Percentiles rank a stretch among this genome's conserved stretches.
Evolutionary conservation across 108 stramenopile genomes (phyloP).

Genomic region (Schizochytrium sp.): DNA sequence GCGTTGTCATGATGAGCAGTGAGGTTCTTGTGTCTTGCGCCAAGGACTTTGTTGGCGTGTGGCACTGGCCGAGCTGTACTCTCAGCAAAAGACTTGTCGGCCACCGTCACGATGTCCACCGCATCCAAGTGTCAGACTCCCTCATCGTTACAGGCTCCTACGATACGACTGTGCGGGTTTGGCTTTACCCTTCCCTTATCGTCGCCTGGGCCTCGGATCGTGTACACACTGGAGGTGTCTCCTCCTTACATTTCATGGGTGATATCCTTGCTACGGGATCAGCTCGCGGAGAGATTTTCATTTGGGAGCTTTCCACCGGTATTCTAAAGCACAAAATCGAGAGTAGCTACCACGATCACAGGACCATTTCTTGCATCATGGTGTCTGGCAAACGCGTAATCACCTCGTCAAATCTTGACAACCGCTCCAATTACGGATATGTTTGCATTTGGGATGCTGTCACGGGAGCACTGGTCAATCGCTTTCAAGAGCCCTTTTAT

Average conservation of each 20-base stretch:
- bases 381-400: background rate
- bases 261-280: background rate
- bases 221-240: background rate
- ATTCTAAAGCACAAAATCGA: background rate
- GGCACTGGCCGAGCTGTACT: slow-evolving; percentile 1
- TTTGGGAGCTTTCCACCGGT: background rate
- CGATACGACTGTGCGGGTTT: slow-evolving; percentile 32
- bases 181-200: slow-evolving; percentile 6
- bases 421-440: background rate
- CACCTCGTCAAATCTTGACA: background rate
- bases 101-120: background rate
- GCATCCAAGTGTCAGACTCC: background rate
- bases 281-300: background rate
- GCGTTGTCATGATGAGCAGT: background rate
- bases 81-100: background rate
- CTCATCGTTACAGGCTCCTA: slow-evolving; percentile 30
- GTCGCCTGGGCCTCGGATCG: background rate
- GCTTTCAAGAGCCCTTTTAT: background rate
- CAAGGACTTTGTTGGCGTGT: background rate
- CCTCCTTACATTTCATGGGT: background rate
- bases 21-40: background rate
- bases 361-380: background rate
- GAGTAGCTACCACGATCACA: background rate
- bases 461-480: background rate
- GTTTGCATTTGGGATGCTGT: background rate